Conservation (phyloP, 2,329 filamentous ascomycete species). For the Cercospora zeina region DNA sequence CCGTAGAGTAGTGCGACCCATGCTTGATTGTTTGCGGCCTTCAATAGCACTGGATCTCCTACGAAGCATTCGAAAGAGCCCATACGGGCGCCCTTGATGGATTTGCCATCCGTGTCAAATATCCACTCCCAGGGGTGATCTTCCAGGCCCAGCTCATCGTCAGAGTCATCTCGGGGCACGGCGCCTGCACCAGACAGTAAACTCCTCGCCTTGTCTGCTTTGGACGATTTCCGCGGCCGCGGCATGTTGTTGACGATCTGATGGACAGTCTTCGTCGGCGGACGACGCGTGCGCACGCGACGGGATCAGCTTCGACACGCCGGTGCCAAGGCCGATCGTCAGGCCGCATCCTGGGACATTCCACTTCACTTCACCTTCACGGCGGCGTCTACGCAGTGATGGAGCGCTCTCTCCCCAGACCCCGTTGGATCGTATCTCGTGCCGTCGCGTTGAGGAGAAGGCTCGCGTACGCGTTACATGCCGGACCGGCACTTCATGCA, state of each 20-base stretch:
- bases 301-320: background rate
- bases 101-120: slow-evolving; percentile 52
- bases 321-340: background rate
- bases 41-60: slow-evolving; percentile 82
- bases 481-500: background rate
- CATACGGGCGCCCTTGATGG: slow-evolving; percentile 78
- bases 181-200: slow-evolving; percentile 59
- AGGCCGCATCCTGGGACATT: too few relatives aligned
- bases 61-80: slow-evolving; percentile 76
- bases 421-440: too few relatives aligned
- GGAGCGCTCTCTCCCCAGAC: background rate
- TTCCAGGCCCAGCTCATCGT: slow-evolving; percentile 71
- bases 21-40: slow-evolving; percentile 84
- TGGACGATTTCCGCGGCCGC: slow-evolving; percentile 45
- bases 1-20: slow-evolving; percentile 90
- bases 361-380: background rate
- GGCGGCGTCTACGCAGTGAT: background rate
- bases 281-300: background rate
- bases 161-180: slow-evolving; percentile 74
- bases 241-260: slow-evolving; percentile 39
- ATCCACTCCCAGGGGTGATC: slow-evolving; percentile 56
- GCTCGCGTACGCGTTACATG: background rate
- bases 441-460: too few relatives aligned
- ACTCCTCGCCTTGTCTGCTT: slow-evolving; percentile 50
- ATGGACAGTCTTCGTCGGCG: slow-evolving; percentile 13